phyloP scores from a whole-genome alignment of 2,329 filamentous ascomycete genomes.

The Xylaria digitata region DNA sequence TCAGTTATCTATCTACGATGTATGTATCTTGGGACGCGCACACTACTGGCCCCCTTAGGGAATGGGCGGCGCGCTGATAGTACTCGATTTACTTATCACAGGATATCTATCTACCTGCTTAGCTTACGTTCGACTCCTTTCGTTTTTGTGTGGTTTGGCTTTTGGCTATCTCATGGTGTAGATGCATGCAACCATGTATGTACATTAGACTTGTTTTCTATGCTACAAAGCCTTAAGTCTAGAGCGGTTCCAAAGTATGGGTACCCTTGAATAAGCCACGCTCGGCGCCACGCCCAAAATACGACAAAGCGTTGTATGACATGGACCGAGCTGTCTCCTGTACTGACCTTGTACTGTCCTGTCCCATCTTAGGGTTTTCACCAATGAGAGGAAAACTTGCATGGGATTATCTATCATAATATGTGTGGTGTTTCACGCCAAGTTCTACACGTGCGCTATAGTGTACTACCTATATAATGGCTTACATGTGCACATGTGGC shows the following conservation, averaged over 20 bases:
- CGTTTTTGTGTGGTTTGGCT: too few relatives aligned
- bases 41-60: not conserved
- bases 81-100: constrained; percentile 8
- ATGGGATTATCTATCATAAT: too few relatives aligned
- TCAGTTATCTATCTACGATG: not conserved
- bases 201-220: not conserved
- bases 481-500: not conserved
- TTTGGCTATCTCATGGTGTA: constrained; percentile 5
- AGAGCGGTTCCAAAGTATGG: not conserved
- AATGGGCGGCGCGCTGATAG: not conserved
- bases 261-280: constrained; percentile 23
- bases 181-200: not conserved
- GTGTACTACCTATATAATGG: not conserved
- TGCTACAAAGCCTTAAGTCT: not conserved
- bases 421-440: not conserved
- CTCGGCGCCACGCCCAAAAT: constrained; percentile 22
- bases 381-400: not conserved
- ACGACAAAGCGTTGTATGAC: not conserved
- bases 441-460: constrained; percentile 1
- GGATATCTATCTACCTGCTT: not conserved
- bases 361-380: not conserved
- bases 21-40: constrained; percentile 4
- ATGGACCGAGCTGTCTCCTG: not conserved
- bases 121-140: constrained; percentile 2
- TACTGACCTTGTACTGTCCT: too few relatives aligned